phyloP scores from a whole-genome alignment of 1,139 yeast species.

The Yamadazyma epiphylla region DNA sequence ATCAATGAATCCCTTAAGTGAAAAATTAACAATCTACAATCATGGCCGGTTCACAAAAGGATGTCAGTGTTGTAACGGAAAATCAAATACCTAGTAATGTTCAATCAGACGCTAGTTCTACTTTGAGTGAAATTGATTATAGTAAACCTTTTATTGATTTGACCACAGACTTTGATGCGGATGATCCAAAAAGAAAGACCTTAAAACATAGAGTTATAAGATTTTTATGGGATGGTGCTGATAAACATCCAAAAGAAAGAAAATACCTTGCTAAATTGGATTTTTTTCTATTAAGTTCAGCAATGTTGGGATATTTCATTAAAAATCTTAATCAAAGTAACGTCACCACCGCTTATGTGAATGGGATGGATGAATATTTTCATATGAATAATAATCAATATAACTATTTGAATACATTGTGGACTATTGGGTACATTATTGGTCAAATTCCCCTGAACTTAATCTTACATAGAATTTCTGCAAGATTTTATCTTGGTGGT shows the following conservation, averaged over 20 bases:
- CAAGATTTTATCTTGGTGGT: conserved; percentile 50
- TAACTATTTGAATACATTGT: conserved; percentile 47
- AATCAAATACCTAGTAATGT: too few relatives aligned
- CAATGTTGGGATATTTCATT: conserved; percentile 39
- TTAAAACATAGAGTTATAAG: conserved; percentile 22
- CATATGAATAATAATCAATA: conserved; percentile 50
- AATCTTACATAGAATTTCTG: conserved; percentile 49
- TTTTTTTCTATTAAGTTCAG: conserved; percentile 39
- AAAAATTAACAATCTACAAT: too few relatives aligned
- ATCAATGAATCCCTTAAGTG: too few relatives aligned
- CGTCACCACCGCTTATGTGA: conserved; percentile 52
- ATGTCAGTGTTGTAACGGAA: not conserved
- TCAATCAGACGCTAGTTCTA: too few relatives aligned
- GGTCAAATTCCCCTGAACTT: conserved; percentile 60
- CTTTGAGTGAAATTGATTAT: conserved; percentile 3
- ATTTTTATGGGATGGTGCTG: conserved; percentile 48
- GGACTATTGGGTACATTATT: conserved; percentile 57
- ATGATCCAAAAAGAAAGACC: conserved; percentile 19
- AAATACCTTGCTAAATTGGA: conserved; percentile 39
- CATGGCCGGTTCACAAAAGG: not conserved
- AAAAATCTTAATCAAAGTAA: conserved; percentile 43
- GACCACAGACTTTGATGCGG: conserved; percentile 24
- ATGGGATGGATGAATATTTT: conserved; percentile 59
- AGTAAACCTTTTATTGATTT: conserved; percentile 27
- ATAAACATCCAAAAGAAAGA: conserved; percentile 44